phyloP scores from a whole-genome alignment of 805 yeast species.

The Cyberlindnera maclurae region DNA sequence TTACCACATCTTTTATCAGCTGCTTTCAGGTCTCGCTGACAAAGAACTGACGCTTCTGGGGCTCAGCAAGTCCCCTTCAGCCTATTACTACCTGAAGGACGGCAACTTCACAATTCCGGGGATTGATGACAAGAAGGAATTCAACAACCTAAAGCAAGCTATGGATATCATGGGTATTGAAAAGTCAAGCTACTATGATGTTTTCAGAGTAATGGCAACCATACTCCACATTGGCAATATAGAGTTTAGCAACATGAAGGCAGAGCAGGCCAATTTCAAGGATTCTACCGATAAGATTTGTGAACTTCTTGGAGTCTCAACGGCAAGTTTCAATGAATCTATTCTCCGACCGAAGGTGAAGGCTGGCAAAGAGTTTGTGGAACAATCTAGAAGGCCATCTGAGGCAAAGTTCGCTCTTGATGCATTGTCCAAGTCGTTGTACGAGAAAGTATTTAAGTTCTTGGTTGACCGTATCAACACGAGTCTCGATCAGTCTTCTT shows the following conservation, averaged over 20 bases:
- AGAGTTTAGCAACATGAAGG: slow-evolving; percentile 54
- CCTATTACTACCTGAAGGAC: slow-evolving; percentile 51
- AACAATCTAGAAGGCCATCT: slow-evolving; percentile 66
- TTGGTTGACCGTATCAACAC: slow-evolving; percentile 72
- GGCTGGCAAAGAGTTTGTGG: slow-evolving; percentile 84
- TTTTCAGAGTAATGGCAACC: slow-evolving; percentile 63
- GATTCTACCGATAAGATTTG: slow-evolving; percentile 47
- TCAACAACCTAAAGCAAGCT: slow-evolving; percentile 53
- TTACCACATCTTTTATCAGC: slow-evolving; percentile 89
- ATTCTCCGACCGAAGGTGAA: slow-evolving; percentile 76
- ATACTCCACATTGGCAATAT: slow-evolving; percentile 84
- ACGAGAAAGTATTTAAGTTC: slow-evolving; percentile 75
- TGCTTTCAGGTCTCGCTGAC: slow-evolving; percentile 59
- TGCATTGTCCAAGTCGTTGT: slow-evolving; percentile 80
- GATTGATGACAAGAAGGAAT: slow-evolving; percentile 71
- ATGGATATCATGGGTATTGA: slow-evolving; percentile 69
- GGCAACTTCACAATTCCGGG: slow-evolving; percentile 56
- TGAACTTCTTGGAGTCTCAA: slow-evolving; percentile 56
- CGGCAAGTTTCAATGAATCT: slow-evolving; percentile 46
- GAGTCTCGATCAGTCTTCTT: slow-evolving; percentile 45
- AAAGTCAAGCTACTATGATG: slow-evolving; percentile 42
- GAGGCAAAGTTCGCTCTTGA: slow-evolving; percentile 81
- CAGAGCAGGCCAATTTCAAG: slow-evolving; percentile 70
- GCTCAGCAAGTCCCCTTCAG: slow-evolving; percentile 30
- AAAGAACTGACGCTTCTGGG: slow-evolving; percentile 40